Evolutionary conservation across 1,284 basidiomycete species (phyloP).

Genomic region (Mycena sp.): DNA sequence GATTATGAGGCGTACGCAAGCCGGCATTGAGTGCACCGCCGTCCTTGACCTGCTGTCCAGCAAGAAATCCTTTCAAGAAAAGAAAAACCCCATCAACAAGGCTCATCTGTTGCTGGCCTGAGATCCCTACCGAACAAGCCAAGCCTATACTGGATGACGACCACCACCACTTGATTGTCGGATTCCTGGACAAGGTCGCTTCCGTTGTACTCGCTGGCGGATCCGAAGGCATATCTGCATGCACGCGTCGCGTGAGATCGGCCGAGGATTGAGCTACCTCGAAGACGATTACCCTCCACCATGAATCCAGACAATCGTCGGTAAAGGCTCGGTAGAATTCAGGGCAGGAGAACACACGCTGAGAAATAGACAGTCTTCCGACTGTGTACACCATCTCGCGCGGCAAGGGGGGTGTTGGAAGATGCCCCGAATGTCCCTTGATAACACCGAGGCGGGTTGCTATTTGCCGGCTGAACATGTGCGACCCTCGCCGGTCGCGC

Average conservation of each 20-base stretch:
- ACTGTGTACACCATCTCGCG: neutral
- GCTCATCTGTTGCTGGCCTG: no score
- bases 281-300: slow-evolving; percentile 37
- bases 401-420: neutral
- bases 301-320: slow-evolving; percentile 45
- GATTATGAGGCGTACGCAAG: slow-evolving; percentile 10
- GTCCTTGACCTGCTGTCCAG: slow-evolving; percentile 3
- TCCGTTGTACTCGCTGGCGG: slow-evolving; percentile 24
- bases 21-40: slow-evolving; percentile 12
- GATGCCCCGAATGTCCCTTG: neutral
- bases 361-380: slow-evolving; percentile 27
- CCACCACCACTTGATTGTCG: slow-evolving; percentile 30
- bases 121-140: slow-evolving; percentile 25
- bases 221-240: slow-evolving; percentile 29
- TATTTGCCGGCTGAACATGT: slow-evolving; percentile 7
- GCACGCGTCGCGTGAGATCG: neutral
- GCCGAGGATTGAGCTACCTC: no score
- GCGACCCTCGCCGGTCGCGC: neutral
- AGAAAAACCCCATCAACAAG: no score
- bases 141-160: slow-evolving; percentile 37
- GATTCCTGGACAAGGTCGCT: slow-evolving; percentile 32
- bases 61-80: slow-evolving; percentile 23
- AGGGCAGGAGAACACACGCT: slow-evolving; percentile 19
- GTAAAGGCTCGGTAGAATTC: slow-evolving; percentile 37
- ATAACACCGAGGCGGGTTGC: slow-evolving; percentile 10